Evolutionary conservation across 2,329 filamentous ascomycete genomes (phyloP).

Genomic region (Diaporthe batatas): DNA sequence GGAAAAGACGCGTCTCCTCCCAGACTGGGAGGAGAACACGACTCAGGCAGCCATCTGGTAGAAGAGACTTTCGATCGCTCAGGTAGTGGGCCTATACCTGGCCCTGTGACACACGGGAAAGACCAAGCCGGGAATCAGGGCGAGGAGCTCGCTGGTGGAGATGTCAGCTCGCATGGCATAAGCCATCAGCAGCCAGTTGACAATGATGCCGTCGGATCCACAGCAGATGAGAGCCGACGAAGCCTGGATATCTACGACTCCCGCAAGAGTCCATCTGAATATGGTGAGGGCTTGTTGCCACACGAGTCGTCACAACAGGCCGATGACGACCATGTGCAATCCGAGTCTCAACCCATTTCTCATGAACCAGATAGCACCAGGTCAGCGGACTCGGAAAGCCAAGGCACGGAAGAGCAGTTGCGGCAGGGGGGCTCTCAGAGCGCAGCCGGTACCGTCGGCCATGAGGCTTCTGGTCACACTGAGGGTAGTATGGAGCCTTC

Average conservation of each 20-base stretch:
- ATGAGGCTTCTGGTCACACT: neutral
- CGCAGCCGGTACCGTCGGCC: neutral
- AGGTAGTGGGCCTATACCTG: conserved; percentile 40
- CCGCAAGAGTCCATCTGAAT: neutral
- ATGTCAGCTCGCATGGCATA: neutral
- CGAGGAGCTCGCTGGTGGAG: neutral
- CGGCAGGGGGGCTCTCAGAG: neutral
- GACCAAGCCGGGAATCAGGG: conserved; percentile 12
- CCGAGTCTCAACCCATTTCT: neutral
- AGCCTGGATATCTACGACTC: neutral
- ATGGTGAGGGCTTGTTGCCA: neutral
- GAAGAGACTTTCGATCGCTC: conserved; percentile 39
- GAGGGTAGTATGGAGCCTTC: neutral
- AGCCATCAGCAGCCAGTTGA: neutral
- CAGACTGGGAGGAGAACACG: conserved; percentile 22
- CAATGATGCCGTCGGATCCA: neutral
- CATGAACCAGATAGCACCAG: neutral
- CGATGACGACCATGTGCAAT: neutral
- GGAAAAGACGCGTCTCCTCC: conserved; percentile 26
- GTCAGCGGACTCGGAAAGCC: neutral
- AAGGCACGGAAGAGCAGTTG: neutral
- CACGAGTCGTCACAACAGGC: neutral
- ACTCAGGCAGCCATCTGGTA: conserved; percentile 23
- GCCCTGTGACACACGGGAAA: conserved; percentile 43
- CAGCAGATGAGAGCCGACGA: neutral